Evolutionary conservation across 2,329 filamentous ascomycete genomes (phyloP), one percentile per base, ranked within the genome.

Genomic region (Penicillium sp.): DNA sequence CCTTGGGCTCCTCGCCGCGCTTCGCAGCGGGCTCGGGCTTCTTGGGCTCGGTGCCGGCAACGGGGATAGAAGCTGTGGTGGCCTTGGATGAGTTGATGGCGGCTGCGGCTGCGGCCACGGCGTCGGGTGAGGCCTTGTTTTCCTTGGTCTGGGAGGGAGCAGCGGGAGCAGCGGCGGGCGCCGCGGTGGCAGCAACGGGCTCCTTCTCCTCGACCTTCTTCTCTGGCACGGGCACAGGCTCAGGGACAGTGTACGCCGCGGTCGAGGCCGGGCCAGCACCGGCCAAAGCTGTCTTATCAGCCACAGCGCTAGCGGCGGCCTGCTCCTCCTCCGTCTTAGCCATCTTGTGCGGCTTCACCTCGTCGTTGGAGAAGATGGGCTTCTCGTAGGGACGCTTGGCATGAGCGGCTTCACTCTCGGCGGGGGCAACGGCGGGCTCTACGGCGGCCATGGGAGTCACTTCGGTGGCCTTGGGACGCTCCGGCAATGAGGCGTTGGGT

Each of bases 361-460:
- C 71, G 41, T 73, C 70, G 49, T 64, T 69, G 20, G 66, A 61
- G 59, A 73, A 69, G 48, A 70, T 58, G 39, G 70, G 70, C 52
- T 64, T 73, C 64, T 76, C 74, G 53, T 75, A 73, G n/a, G 74
- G 71, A 25, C 74, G 73, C 70, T 76, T 76, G 37, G 59, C 48
- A 42, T 75, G 71, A 10, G 62, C 58, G 22, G 64, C 67, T 15
- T 66, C 55, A 49, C 34, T 61, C 48, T 73, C 68, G 48, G 22
- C 48, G 20, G 48, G 48, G 31, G 31, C 31, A 34, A 28, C 31
- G 35, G 31, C 37, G 31, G 49, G 12, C 34, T 51, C 31, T 12
- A 8, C 37, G n/a, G 22, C 20, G 5, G 49, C 34, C 5, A 35
- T 20, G 25, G 25, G 12, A 4, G 22, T 31, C 39, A 41, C 12